A percentile compares a stretch with the other conserved stretches of the same genome.
Evolutionary conservation across 164 flowering plant species (phyloP).

Genomic region (Chimonanthus praecox): DNA sequence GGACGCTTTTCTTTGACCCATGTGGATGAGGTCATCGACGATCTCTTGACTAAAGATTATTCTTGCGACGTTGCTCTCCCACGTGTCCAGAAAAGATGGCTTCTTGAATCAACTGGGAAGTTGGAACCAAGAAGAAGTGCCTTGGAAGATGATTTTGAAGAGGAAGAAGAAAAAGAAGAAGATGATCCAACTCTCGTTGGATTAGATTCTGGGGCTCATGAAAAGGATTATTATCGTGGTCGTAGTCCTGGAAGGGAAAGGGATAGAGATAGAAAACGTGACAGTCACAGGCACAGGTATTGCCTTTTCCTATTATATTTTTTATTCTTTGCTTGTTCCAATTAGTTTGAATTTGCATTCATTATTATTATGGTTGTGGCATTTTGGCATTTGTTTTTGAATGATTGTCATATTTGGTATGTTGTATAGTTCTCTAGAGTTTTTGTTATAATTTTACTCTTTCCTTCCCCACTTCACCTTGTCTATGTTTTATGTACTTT

Average conservation of each 20-base stretch:
- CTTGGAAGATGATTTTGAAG: conserved; percentile 99
- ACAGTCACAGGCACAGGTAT: conserved; percentile 84
- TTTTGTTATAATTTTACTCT: too few relatives aligned
- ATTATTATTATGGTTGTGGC: too few relatives aligned
- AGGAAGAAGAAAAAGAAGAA: conserved; percentile 94
- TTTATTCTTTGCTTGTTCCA: too few relatives aligned
- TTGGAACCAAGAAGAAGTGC: conserved; percentile 91
- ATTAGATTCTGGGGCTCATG: conserved; percentile 43
- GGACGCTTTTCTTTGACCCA: conserved; percentile 84
- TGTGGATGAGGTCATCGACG: conserved; percentile 94
- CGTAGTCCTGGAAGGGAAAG: conserved; percentile 83
- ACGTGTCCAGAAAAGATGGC: conserved; percentile 94
- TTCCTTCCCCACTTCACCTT: too few relatives aligned
- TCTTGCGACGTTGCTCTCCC: conserved; percentile 94
- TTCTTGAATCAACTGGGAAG: conserved; percentile 64
- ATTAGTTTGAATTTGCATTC: too few relatives aligned
- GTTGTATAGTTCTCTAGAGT: too few relatives aligned
- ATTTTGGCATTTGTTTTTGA: too few relatives aligned
- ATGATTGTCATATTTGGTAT: too few relatives aligned
- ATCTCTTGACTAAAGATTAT: conserved; percentile 81
- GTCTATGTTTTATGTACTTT: too few relatives aligned
- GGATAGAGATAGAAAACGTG: conserved; percentile 83
- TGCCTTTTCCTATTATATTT: background rate
- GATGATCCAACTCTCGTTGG: conserved; percentile 56
- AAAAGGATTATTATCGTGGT: conserved; percentile 80